phyloP scores from a whole-genome alignment of 2,329 filamentous ascomycete species.

The Apiospora rasikravindrae region DNA sequence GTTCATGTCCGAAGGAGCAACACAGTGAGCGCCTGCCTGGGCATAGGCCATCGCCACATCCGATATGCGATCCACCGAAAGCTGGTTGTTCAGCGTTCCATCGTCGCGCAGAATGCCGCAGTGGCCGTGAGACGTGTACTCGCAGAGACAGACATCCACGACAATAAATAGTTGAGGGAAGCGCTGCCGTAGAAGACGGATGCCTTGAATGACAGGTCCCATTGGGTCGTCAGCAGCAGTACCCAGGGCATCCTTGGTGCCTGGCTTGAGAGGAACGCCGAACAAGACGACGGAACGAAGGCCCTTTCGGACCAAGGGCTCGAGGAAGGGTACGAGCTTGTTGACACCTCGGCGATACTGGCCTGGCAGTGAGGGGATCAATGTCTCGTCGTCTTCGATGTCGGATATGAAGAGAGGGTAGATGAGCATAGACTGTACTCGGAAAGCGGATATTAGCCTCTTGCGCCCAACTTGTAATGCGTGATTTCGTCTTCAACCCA shows the following conservation, averaged over 20 bases:
- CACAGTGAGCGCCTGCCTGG: constrained; percentile 93
- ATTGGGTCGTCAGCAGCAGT: constrained; percentile 91
- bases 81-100: constrained; percentile 87
- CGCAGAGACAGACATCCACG: constrained; percentile 94
- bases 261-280: constrained; percentile 82
- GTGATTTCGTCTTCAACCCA: constrained; percentile 42
- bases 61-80: constrained; percentile 92
- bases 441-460: constrained; percentile 12
- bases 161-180: constrained; percentile 93
- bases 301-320: constrained; percentile 88
- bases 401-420: constrained; percentile 98
- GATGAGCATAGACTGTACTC: constrained; percentile 88
- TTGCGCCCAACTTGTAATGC: neutral
- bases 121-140: constrained; percentile 98
- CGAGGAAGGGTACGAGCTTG: constrained; percentile 80
- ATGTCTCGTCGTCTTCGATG: constrained; percentile 86
- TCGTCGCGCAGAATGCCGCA: constrained; percentile 96
- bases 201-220: constrained; percentile 87
- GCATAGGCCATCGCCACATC: constrained; percentile 99
- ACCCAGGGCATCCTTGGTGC: constrained; percentile 87
- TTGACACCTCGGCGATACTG: constrained; percentile 89
- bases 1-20: constrained; percentile 98
- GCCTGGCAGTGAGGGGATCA: constrained; percentile 89
- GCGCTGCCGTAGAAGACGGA: constrained; percentile 79
- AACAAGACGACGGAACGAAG: constrained; percentile 94